Evolutionary conservation across 1,284 basidiomycete species (phyloP).

Genomic region (Neolentinus lepideus): DNA sequence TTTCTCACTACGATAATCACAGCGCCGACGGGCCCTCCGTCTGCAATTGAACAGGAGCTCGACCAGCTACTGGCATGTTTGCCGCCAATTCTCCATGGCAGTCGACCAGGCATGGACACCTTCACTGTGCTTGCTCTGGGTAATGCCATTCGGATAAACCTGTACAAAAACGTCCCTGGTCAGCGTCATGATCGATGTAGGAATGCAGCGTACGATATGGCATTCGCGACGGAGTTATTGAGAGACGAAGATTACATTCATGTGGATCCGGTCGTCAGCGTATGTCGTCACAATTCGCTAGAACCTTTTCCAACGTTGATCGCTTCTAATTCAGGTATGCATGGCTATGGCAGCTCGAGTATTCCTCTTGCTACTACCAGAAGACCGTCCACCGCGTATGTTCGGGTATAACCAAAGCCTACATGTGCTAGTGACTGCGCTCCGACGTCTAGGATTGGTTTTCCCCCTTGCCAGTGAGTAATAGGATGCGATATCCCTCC

Average conservation of each 20-base stretch:
- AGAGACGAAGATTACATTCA: not conserved
- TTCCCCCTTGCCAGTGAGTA: not conserved
- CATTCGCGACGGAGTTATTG: not conserved
- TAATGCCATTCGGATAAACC: not conserved
- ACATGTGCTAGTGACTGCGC: not conserved
- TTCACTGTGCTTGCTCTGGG: not conserved
- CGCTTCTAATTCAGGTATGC: not conserved
- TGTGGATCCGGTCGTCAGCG: not conserved
- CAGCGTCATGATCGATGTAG: not conserved
- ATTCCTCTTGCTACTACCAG: not conserved
- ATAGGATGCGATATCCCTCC: too few relatives aligned
- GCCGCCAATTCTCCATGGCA: not conserved
- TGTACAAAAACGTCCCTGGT: not conserved
- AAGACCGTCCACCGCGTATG: not conserved
- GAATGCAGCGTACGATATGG: not conserved
- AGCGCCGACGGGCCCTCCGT: not conserved
- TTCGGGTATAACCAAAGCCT: not conserved
- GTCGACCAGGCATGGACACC: not conserved
- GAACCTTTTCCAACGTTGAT: not conserved
- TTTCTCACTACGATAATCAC: not conserved
- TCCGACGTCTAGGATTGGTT: not conserved
- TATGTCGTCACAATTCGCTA: not conserved
- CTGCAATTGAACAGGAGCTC: not conserved
- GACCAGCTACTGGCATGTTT: not conserved
- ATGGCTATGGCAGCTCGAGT: not conserved